These are phyloP conservation scores for Populus nigra DNA, from an alignment of 345 rosid genomes.

Conservation along the genomic window DNA sequence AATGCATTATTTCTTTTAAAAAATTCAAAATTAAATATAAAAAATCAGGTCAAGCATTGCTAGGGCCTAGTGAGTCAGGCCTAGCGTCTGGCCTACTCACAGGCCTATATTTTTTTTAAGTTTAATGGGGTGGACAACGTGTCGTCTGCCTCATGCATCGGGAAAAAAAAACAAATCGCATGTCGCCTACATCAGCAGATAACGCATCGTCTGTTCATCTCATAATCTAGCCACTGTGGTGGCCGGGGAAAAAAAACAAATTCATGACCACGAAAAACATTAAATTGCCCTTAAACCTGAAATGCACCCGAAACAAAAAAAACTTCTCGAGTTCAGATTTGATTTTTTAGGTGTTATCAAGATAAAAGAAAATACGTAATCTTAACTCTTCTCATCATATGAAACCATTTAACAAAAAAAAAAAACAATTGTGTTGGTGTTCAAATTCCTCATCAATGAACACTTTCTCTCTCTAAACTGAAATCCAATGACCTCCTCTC, in stretches of 20 bases:
- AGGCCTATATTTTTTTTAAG: too few species aligned
- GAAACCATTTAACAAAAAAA: too few species aligned
- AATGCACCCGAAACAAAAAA: too few species aligned
- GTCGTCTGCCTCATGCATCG: fast-evolving
- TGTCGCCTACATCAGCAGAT: fast-evolving
- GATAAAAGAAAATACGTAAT: too few species aligned
- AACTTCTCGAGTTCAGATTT: fast-evolving
- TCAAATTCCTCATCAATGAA: too few species aligned
- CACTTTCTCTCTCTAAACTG: fast-evolving
- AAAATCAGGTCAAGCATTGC: too few species aligned
- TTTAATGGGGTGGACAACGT: fast-evolving
- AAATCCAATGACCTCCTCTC: fast-evolving
- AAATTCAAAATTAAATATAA: too few species aligned
- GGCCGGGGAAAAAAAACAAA: too few species aligned
- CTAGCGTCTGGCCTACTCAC: fast-evolving
- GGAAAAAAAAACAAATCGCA: too few species aligned
- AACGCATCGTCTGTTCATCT: fast-evolving
- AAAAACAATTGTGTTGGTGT: too few species aligned
- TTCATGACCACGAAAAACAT: fast-evolving
- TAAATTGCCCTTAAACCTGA: fast-evolving
- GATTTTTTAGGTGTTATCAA: too few species aligned
- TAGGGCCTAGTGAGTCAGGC: fast-evolving
- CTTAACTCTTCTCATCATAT: too few species aligned
- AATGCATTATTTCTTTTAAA: background rate
- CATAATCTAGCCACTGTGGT: fast-evolving